Evolutionary conservation across 73 alveolate species (phyloP).

Genomic region (Tetrahymena thermophila): DNA sequence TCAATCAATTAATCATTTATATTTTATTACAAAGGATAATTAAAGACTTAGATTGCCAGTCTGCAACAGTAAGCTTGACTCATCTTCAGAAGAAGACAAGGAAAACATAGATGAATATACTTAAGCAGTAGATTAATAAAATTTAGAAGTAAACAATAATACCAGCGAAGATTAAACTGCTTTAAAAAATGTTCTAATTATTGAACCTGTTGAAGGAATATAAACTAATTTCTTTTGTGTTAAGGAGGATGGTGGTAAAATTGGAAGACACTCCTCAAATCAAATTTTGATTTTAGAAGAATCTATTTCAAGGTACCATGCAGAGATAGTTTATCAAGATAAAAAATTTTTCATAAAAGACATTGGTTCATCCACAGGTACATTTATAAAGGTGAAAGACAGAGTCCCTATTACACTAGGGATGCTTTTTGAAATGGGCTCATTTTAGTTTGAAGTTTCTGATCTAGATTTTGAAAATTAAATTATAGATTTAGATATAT

Average conservation of each 20-base stretch:
- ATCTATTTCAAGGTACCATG: slow-evolving; percentile 68
- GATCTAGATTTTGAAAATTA: neutral
- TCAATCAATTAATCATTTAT: neutral
- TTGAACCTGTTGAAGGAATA: slow-evolving; percentile 73
- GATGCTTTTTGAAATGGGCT: slow-evolving; percentile 77
- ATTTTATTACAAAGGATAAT: slow-evolving; percentile 5
- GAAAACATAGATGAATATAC: slow-evolving; percentile 21
- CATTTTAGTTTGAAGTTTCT: slow-evolving; percentile 58
- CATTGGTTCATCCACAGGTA: slow-evolving; percentile 74
- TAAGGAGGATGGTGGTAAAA: slow-evolving; percentile 69
- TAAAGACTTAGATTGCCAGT: slow-evolving; percentile 14
- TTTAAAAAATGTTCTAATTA: slow-evolving; percentile 52
- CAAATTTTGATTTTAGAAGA: slow-evolving; percentile 71
- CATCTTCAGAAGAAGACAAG: neutral
- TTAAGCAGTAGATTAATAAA: slow-evolving; percentile 3
- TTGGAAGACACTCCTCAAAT: slow-evolving; percentile 76
- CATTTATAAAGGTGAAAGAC: slow-evolving; percentile 62
- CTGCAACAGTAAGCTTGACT: slow-evolving; percentile 10
- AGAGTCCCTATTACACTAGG: slow-evolving; percentile 48
- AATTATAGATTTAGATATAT: neutral
- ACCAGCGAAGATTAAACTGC: slow-evolving; percentile 25
- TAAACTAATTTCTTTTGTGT: slow-evolving; percentile 66
- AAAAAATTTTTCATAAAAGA: slow-evolving; percentile 50
- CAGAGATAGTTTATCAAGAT: slow-evolving; percentile 49
- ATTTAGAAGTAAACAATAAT: neutral